Conservation (phyloP, 257 asterid species). For the Salvia miltiorrhiza region DNA sequence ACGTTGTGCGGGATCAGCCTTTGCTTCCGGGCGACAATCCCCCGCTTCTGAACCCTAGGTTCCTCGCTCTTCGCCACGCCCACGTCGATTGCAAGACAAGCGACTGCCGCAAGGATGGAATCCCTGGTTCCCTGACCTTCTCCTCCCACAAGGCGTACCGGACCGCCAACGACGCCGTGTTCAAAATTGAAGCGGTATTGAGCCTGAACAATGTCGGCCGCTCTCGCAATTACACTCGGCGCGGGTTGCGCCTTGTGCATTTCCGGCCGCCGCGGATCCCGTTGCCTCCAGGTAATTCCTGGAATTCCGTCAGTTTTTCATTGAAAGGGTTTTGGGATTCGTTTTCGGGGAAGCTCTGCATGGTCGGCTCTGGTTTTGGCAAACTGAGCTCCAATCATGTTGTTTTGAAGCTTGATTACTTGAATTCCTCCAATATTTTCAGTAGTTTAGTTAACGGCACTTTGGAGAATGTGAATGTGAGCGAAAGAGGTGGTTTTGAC, state of each 20-base stretch:
- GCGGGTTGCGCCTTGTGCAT: conserved; percentile 60
- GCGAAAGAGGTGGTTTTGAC: conserved; percentile 17
- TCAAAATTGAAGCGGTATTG: conserved; percentile 52
- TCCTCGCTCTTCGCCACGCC: conserved; percentile 39
- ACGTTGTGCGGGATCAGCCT: conserved; percentile 40
- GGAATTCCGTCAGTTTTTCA: conserved; percentile 26
- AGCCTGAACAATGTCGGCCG: conserved; percentile 22
- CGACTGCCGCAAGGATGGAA: conserved; percentile 16
- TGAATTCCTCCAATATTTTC: conserved; percentile 58
- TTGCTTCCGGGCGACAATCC: conserved; percentile 31
- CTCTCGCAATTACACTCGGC: conserved; percentile 45
- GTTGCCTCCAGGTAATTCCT: conserved; percentile 19
- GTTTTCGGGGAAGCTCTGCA: conserved; percentile 69
- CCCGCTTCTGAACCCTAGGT: conserved; percentile 24
- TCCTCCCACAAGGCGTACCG: conserved; percentile 31
- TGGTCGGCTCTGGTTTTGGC: conserved; percentile 66
- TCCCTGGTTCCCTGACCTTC: conserved; percentile 39
- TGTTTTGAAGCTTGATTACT: conserved; percentile 76
- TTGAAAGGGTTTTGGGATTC: conserved; percentile 79
- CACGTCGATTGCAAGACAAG: conserved; percentile 27
- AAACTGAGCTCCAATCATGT: conserved; percentile 32
- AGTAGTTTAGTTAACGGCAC: conserved; percentile 74
- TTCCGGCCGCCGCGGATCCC: conserved; percentile 69
- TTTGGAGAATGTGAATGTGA: conserved; percentile 33
- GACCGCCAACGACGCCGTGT: conserved; percentile 49